Percentiles rank a stretch among this genome's conserved stretches.
phyloP scores from a whole-genome alignment of 352 stramenopile genomes.

The Hyaloperonospora brassicae region DNA sequence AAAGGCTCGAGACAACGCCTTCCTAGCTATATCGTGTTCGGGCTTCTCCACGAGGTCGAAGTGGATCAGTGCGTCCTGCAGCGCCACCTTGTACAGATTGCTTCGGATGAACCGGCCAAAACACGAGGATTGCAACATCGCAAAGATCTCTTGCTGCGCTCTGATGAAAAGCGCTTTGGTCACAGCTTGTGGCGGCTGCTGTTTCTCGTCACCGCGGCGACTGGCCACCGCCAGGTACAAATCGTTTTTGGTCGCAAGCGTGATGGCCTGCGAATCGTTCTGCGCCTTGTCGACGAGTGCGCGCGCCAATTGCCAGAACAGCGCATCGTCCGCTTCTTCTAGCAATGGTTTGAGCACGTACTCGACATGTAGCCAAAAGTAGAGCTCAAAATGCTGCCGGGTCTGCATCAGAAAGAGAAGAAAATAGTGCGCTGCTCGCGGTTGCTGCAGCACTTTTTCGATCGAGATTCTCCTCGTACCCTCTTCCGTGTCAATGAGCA shows the following conservation, averaged over 20 bases:
- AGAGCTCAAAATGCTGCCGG: constrained; percentile 80
- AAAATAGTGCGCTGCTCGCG: constrained; percentile 77
- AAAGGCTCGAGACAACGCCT: constrained; percentile 55
- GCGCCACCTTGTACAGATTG: constrained; percentile 69
- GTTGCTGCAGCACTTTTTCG: constrained; percentile 71
- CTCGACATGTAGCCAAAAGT: constrained; percentile 85
- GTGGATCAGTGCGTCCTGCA: constrained; percentile 66
- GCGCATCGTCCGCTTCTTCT: constrained; percentile 31
- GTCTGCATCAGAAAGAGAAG: constrained; percentile 83
- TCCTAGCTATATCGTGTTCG: constrained; percentile 59
- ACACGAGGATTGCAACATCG: constrained; percentile 73
- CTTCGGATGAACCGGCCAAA: constrained; percentile 82
- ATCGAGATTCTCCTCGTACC: constrained; percentile 68
- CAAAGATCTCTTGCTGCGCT: constrained; percentile 76
- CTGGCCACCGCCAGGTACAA: constrained; percentile 42
- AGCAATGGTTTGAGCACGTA: constrained; percentile 75
- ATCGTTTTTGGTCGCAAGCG: constrained; percentile 63
- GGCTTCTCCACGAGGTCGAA: constrained; percentile 43
- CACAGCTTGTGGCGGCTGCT: constrained; percentile 30
- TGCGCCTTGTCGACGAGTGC: constrained; percentile 68
- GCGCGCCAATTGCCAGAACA: constrained; percentile 64
- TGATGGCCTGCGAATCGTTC: constrained; percentile 73
- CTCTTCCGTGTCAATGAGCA: constrained; percentile 78
- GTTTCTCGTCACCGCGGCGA: constrained; percentile 35
- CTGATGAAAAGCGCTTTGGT: constrained; percentile 47